These are phyloP conservation scores for Wallacemonas sp. DNA, from an alignment of 208 protist genomes.

Conservation along the genomic window DNA sequence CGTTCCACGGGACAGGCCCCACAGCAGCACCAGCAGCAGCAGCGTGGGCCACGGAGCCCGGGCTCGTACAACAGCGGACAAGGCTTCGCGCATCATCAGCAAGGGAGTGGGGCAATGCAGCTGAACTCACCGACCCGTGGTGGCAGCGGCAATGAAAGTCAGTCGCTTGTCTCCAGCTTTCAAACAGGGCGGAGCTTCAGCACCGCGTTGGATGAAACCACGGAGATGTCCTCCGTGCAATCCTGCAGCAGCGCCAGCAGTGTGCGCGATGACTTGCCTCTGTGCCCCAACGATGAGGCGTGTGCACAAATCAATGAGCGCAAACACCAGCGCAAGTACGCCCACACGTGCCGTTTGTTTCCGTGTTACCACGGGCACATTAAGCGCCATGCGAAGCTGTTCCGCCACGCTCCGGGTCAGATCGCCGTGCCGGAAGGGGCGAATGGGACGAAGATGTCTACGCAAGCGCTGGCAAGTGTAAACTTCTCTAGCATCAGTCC, in stretches of 20 bases:
- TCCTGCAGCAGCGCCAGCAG: conserved; percentile 72
- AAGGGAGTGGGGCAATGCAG: background rate
- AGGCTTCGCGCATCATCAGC: background rate
- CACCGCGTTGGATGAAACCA: conserved; percentile 32
- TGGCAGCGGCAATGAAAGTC: background rate
- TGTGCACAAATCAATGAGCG: conserved; percentile 81
- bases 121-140: conserved; percentile 4
- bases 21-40: background rate
- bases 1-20: background rate
- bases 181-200: conserved; percentile 11
- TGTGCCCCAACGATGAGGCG: conserved; percentile 73
- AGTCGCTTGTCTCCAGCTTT: background rate
- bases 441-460: conserved; percentile 48
- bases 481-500: conserved; percentile 85
- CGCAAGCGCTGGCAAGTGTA: conserved; percentile 66
- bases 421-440: conserved; percentile 50
- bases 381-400: conserved; percentile 70
- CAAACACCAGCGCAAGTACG: conserved; percentile 79
- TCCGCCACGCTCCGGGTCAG: conserved; percentile 78
- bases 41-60: background rate
- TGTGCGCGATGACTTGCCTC: conserved; percentile 56
- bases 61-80: conserved; percentile 10
- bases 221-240: conserved; percentile 30
- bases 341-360: conserved; percentile 85
- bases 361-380: conserved; percentile 87